Conservation (phyloP, 179 eudicot species). For the Beta lomatogona region DNA sequence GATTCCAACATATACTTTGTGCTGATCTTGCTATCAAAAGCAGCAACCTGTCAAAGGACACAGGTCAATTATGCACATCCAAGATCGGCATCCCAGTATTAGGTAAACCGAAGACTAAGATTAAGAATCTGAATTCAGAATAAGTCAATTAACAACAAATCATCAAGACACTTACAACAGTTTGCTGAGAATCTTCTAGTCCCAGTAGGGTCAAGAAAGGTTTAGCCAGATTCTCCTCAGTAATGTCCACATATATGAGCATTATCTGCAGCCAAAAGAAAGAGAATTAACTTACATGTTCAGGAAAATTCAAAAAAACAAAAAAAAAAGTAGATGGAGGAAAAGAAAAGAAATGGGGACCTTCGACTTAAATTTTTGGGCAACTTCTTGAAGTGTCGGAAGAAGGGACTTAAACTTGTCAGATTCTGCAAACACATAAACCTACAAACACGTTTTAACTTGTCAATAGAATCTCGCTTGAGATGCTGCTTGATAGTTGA, state of each 20-base stretch:
- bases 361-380: conserved; percentile 78
- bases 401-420: conserved; percentile 63
- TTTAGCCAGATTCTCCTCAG: conserved; percentile 87
- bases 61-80: background rate
- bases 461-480: conserved; percentile 18
- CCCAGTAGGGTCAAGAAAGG: conserved; percentile 88
- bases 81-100: background rate
- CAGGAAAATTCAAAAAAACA: background rate
- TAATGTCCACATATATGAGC: conserved; percentile 65
- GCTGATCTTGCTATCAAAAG: conserved; percentile 80
- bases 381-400: conserved; percentile 68
- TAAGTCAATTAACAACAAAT: background rate
- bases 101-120: background rate
- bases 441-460: conserved; percentile 44
- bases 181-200: conserved; percentile 73
- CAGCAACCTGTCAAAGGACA: conserved; percentile 57
- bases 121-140: background rate
- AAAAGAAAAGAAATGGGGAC: conserved; percentile 32
- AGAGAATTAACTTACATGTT: background rate
- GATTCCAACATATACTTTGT: conserved; percentile 78
- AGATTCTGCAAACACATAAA: conserved; percentile 72
- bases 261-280: conserved; percentile 58
- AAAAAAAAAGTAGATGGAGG: background rate
- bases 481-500: background rate
- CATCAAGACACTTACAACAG: conserved; percentile 57